Evolutionary conservation across 73 alveolate species (phyloP), one percentile per base, ranked within the genome.

Genomic region (Effrenium voratum): DNA sequence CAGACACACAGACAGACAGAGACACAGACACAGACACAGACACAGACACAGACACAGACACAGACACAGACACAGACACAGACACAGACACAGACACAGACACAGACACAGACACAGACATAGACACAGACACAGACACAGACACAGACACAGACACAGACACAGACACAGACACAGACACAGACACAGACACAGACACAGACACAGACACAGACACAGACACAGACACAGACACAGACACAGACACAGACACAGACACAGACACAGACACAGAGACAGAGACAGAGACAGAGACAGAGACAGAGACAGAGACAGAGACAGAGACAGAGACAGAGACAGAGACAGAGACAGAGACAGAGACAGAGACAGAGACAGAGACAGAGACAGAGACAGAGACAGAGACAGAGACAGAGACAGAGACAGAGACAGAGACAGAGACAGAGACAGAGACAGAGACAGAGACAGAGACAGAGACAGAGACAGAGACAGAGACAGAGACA

Each of bases 11-110:
- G 38, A 68, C 81, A 68, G 38, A 68, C 81, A 68, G 38, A 68
- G 38, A 68, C 81, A 68, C 81, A 68, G 38, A 68, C 81, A 68
- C 81, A 68, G 38, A 68, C 81, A 22, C 36, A 68, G 38, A n/a
- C 81, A 68, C 81, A 68, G 38, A 68, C 81, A n/a, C 81, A 68
- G 38, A 68, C 81, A 68, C 81, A n/a, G 38, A 68, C 81, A n/a
- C 81, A 68, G 38, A 68, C 43, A n/a, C 81, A 68, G 38, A 68
- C 43, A n/a, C 81, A 22, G 19, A 68, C 43, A 10, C 81, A 68
- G 38, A 68, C 8, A 12, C 36, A 68, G 45, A 68, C 43, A n/a
- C 45, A 68, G 38, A 68, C 16, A n/a, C 81, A 68, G 45, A 68
- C 43, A n/a, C 45, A 68, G 45, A 68, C 43, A n/a, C 45, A 68